phyloP scores from a whole-genome alignment of 176 grass and related monocot genomes.

The Aegilops umbellulata region DNA sequence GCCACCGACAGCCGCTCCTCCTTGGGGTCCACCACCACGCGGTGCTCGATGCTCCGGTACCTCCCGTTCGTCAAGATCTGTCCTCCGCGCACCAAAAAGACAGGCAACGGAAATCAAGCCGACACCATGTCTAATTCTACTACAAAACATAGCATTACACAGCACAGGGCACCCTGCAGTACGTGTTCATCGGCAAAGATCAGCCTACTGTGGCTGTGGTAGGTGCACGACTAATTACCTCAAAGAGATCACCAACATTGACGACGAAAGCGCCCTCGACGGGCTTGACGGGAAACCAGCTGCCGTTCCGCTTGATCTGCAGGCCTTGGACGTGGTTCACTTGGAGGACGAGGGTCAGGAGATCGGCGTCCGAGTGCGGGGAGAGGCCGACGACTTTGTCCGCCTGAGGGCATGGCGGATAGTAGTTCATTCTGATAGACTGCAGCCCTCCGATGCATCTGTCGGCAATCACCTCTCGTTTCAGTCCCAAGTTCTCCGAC shows the following conservation, averaged over 20 bases:
- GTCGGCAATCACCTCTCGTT: conserved; percentile 21
- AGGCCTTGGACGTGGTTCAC: conserved; percentile 58
- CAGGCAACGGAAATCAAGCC: background rate
- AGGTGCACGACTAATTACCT: conserved; percentile 11
- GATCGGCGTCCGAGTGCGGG: conserved; percentile 58
- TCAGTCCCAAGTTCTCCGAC: conserved; percentile 43
- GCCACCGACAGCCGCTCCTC: conserved; percentile 46
- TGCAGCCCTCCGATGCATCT: conserved; percentile 33
- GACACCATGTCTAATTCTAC: background rate
- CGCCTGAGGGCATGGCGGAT: conserved; percentile 40
- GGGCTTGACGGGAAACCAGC: conserved; percentile 52
- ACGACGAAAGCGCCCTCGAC: conserved; percentile 44
- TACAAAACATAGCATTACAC: background rate
- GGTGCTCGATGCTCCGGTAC: conserved; percentile 55
- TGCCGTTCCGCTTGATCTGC: conserved; percentile 44
- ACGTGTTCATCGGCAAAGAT: background rate
- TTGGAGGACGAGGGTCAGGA: conserved; percentile 53
- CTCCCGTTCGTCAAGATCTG: conserved; percentile 56
- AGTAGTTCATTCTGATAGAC: conserved; percentile 74
- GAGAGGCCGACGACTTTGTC: conserved; percentile 62
- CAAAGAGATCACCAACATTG: conserved; percentile 57
- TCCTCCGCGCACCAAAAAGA: background rate
- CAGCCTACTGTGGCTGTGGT: background rate
- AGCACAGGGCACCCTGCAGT: background rate
- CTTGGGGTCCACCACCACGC: conserved; percentile 29